phyloP scores from a whole-genome alignment of 140 eudicot species.

The Bidens hawaiensis region DNA sequence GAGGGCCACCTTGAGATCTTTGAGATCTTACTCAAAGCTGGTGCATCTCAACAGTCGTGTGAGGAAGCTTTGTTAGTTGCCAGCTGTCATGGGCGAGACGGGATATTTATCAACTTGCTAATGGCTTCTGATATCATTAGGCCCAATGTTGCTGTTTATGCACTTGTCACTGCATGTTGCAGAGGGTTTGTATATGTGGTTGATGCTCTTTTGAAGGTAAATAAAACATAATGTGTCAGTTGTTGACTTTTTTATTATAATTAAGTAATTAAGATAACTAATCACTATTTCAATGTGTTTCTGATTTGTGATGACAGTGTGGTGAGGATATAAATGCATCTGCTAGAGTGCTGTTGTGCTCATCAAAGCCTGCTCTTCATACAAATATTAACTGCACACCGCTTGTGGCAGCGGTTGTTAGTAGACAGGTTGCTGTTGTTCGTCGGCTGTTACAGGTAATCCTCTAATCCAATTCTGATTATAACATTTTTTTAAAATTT shows the following conservation, averaged over 20 bases:
- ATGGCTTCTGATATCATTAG: slow-evolving; percentile 88
- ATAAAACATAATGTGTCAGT: slow-evolving; percentile 1
- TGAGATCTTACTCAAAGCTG: slow-evolving; percentile 83
- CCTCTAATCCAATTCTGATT: slow-evolving; percentile 6
- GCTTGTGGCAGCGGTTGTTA: slow-evolving; percentile 87
- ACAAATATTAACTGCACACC: slow-evolving; percentile 73
- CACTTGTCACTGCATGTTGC: slow-evolving; percentile 84
- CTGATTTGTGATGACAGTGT: slow-evolving; percentile 44
- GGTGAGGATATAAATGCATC: slow-evolving; percentile 73
- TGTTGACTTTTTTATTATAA: not conserved
- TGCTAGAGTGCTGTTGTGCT: slow-evolving; percentile 71
- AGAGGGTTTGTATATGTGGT: slow-evolving; percentile 79
- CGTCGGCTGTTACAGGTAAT: slow-evolving; percentile 70
- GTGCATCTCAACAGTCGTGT: slow-evolving; percentile 84
- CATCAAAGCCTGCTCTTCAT: slow-evolving; percentile 82
- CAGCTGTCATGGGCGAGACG: slow-evolving; percentile 68
- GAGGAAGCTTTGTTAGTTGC: slow-evolving; percentile 94
- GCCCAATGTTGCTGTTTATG: slow-evolving; percentile 71
- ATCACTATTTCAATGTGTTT: not conserved
- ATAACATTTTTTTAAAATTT: too few species aligned
- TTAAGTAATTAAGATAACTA: not conserved
- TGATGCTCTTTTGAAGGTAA: slow-evolving; percentile 66
- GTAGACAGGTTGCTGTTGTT: slow-evolving; percentile 77
- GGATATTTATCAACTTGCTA: slow-evolving; percentile 49
- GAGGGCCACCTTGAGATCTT: slow-evolving; percentile 76